These are phyloP conservation scores for Xanthoconium purpureum DNA, from an alignment of 768 basidiomycete genomes.

Conservation along the genomic window DNA sequence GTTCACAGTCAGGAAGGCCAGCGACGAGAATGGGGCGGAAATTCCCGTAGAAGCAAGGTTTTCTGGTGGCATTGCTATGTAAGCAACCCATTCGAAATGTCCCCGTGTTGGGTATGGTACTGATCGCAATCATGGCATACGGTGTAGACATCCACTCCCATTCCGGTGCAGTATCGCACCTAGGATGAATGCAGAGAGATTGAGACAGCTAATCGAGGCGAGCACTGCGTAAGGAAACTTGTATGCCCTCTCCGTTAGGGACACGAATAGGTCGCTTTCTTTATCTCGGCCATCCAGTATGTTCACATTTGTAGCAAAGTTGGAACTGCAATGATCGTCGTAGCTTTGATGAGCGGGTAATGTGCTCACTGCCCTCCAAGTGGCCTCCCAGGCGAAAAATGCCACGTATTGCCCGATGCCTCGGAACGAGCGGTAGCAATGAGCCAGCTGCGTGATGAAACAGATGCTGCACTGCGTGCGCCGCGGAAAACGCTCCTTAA, in stretches of 20 bases:
- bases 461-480: no score
- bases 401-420: no score
- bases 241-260: neutral
- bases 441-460: no score
- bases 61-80: conserved; percentile 7
- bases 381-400: no score
- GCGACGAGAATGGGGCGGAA: conserved; percentile 19
- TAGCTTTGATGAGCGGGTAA: no score
- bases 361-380: no score
- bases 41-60: conserved; percentile 17
- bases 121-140: neutral
- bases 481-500: no score
- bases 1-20: conserved; percentile 16
- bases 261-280: neutral
- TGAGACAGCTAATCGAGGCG: conserved; percentile 13
- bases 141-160: conserved; percentile 15
- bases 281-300: neutral
- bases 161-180: conserved; percentile 13
- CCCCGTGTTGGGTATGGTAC: neutral
- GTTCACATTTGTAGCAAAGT: neutral
- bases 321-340: neutral
- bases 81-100: neutral
- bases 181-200: neutral
- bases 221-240: conserved; percentile 4
- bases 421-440: no score